Conservation (phyloP, 495 filamentous ascomycete genomes). For the Cryomyces minteri region DNA sequence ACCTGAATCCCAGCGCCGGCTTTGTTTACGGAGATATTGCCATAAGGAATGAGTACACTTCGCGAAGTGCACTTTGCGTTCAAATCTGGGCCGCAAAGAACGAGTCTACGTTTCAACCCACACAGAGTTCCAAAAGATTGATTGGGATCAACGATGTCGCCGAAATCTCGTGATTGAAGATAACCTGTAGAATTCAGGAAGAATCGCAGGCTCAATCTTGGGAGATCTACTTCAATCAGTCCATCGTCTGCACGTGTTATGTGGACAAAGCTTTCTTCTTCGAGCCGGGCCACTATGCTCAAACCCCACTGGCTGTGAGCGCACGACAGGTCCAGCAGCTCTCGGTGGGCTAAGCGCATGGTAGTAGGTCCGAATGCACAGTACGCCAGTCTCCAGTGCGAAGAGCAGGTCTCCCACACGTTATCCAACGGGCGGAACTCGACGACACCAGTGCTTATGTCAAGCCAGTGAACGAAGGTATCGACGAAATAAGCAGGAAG, state of each 20-base stretch:
- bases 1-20: background rate
- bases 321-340: constrained; percentile 21
- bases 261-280: constrained; percentile 20
- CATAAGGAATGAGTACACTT: constrained; percentile 1
- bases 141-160: constrained; percentile 31
- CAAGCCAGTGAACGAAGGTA: constrained; percentile 39
- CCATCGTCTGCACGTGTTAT: constrained; percentile 11
- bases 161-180: constrained; percentile 33
- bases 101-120: constrained; percentile 34
- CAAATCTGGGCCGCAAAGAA: constrained; percentile 20
- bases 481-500: constrained; percentile 29
- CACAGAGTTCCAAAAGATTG: constrained; percentile 33
- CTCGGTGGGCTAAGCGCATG: background rate
- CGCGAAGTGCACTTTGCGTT: background rate
- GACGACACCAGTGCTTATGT: constrained; percentile 23
- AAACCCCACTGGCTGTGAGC: constrained; percentile 15
- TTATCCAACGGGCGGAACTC: constrained; percentile 29
- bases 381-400: constrained; percentile 16
- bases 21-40: background rate
- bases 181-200: constrained; percentile 13
- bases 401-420: constrained; percentile 22
- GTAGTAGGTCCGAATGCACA: constrained; percentile 10
- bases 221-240: constrained; percentile 25
- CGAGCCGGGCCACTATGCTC: constrained; percentile 17
- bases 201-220: constrained; percentile 31